A percentile compares a stretch with the other conserved stretches of the same genome.
phyloP scores from a whole-genome alignment of 164 flowering plant species.

The Nymphaea colorata region DNA sequence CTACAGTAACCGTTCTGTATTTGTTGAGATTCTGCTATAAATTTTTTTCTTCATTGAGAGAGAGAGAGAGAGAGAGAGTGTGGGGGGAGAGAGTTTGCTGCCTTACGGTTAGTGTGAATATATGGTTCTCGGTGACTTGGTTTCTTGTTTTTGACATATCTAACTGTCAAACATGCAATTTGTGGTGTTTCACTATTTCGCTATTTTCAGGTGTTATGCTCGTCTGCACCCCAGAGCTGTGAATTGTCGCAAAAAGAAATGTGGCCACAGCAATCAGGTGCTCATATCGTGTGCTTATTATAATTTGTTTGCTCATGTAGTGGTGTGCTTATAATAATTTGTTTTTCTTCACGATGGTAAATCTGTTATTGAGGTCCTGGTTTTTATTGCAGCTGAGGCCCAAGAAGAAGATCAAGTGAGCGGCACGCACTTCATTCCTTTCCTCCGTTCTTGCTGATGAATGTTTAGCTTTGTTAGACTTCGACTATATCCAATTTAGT shows the following conservation, averaged over 20 bases:
- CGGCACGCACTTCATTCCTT: background rate
- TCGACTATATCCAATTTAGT: background rate
- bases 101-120: no score
- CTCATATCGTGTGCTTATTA: background rate
- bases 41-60: no score
- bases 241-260: conserved; percentile 40
- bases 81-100: no score
- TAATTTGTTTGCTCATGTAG: no score
- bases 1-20: no score
- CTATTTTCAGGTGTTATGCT: conserved; percentile 35
- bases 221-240: conserved; percentile 51
- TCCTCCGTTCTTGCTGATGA: background rate
- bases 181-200: background rate
- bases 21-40: no score
- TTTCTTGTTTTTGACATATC: no score
- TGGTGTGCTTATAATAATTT: background rate
- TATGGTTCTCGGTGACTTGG: no score
- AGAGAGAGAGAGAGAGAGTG: no score
- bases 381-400: conserved; percentile 11
- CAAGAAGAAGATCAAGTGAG: conserved; percentile 13
- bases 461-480: background rate
- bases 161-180: no score
- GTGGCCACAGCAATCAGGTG: conserved; percentile 14
- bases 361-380: background rate
- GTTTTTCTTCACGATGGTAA: background rate